Evolutionary conservation across 768 basidiomycete genomes (phyloP), one percentile per base, ranked within the genome.

Genomic region (Rhizopogon roseolus): DNA sequence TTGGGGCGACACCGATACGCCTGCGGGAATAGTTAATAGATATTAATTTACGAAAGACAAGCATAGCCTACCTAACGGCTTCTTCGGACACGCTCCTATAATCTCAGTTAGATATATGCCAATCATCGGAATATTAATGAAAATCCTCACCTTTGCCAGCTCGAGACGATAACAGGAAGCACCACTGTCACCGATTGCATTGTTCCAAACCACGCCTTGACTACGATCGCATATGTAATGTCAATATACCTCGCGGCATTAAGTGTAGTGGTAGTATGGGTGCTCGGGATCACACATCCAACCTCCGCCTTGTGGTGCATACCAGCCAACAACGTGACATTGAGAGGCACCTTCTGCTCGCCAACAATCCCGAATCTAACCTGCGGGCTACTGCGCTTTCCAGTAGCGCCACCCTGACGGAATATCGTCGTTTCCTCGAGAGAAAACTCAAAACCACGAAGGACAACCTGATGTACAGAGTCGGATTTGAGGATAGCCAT

Each of bases 181-280:
- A 90, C 88, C 75, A 91, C 80, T 17, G 78, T 72, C 13, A 92
- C 62, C 34, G 82, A 80, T 45, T 79, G 72, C 5, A 82, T 82
- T 5, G 80, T 80, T 38, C 85, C 89, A 71, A 90, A 80, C 46
- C 89, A 76, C 1, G 91, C 92, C 67, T 84, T 90, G 51, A 93
- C 85, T 34, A 76, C 76, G 41, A 95, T 73, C 45, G 81, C 77
- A 68, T 95, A 96, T 0, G 81, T 86, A 44, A 96, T 85, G 63
- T 95, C 92, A 52, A 96, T 87, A 64, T 92, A 86, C 55, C 90
- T 73, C 13, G 90, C 93, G 8, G 87, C 79, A 53, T 85, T 90
- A 59, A 94, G 73, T 9, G 93, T 88, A 27, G 90, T 85, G 7
- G 90, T 86, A 11, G 87, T 88, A 61, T 93, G 89, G 25, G 83